Percentiles rank a stretch among this genome's conserved stretches.
These are phyloP conservation scores for Aspergillus leporis DNA, from an alignment of 495 filamentous ascomycete species.

Conservation along the genomic window DNA sequence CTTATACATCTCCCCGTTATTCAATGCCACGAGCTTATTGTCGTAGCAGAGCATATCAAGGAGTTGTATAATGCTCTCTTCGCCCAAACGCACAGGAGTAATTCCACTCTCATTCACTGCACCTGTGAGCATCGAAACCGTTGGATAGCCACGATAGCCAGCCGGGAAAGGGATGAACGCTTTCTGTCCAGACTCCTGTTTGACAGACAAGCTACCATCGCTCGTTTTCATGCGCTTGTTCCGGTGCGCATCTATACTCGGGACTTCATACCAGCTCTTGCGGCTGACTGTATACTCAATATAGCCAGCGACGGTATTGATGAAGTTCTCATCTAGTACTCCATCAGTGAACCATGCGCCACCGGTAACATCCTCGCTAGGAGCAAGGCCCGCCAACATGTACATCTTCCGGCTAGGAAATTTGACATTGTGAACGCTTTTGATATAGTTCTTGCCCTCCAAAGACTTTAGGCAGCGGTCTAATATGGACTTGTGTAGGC, in stretches of 20 bases:
- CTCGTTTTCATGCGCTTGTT: conserved; percentile 47
- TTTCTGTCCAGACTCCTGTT: conserved; percentile 34
- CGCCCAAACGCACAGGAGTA: conserved; percentile 62
- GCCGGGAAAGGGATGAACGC: conserved; percentile 64
- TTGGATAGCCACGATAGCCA: conserved; percentile 73
- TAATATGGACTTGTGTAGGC: conserved; percentile 76
- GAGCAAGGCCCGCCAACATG: conserved; percentile 65
- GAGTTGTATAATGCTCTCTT: conserved; percentile 75
- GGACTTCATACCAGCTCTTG: conserved; percentile 63
- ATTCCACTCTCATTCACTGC: conserved; percentile 67
- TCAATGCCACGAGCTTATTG: conserved; percentile 58
- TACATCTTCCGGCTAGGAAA: conserved; percentile 63
- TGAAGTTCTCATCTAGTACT: conserved; percentile 82
- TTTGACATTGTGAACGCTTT: conserved; percentile 64
- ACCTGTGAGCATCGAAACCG: conserved; percentile 66
- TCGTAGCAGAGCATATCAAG: conserved; percentile 87
- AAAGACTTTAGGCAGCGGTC: conserved; percentile 75
- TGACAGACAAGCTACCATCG: conserved; percentile 36
- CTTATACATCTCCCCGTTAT: conserved; percentile 53
- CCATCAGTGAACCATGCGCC: conserved; percentile 92
- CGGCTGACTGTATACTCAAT: conserved; percentile 71
- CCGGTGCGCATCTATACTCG: conserved; percentile 26
- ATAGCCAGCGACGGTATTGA: conserved; percentile 65
- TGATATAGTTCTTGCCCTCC: conserved; percentile 83
- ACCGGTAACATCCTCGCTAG: conserved; percentile 85